Conservation (phyloP, 768 basidiomycete species). For the Lactarius akahatsu region DNA sequence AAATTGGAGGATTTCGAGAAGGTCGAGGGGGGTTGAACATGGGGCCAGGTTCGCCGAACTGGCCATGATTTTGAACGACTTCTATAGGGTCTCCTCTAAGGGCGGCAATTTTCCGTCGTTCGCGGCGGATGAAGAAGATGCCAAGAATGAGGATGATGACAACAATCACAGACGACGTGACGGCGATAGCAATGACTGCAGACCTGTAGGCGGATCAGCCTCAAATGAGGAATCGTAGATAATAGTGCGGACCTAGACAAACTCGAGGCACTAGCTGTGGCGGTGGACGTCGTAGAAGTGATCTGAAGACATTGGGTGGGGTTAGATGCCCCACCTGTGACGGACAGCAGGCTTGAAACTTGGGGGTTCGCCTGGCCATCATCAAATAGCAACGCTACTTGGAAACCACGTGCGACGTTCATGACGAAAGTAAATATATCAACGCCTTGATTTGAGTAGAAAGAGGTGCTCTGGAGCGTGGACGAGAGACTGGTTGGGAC, state of each 20-base stretch:
- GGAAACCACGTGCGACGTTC: conserved; percentile 38
- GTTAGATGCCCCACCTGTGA: conserved; percentile 36
- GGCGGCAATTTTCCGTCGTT: conserved; percentile 11
- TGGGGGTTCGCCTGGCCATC: conserved; percentile 42
- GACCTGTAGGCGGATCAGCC: conserved; percentile 7
- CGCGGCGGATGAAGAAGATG: conserved; percentile 8
- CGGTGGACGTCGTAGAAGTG: neutral
- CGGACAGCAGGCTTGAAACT: conserved; percentile 45
- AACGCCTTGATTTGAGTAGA: conserved; percentile 30
- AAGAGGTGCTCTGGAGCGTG: conserved; percentile 29
- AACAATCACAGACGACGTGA: neutral
- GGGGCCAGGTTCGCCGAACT: neutral
- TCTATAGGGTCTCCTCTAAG: neutral
- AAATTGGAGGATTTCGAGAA: neutral
- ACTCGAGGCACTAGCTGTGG: neutral
- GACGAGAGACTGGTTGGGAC: conserved; percentile 34
- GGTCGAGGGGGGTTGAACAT: neutral
- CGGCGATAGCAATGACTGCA: conserved; percentile 20
- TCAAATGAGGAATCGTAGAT: neutral
- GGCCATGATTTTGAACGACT: neutral
- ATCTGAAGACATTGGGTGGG: conserved; percentile 32
- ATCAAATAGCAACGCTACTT: conserved; percentile 47
- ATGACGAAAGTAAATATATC: conserved; percentile 47
- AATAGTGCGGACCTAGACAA: conserved; percentile 12
- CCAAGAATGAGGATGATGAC: conserved; percentile 14